Percentiles rank a stretch among this genome's conserved stretches.
phyloP scores from a whole-genome alignment of 306 rosid genomes.

The Inga laurina region DNA sequence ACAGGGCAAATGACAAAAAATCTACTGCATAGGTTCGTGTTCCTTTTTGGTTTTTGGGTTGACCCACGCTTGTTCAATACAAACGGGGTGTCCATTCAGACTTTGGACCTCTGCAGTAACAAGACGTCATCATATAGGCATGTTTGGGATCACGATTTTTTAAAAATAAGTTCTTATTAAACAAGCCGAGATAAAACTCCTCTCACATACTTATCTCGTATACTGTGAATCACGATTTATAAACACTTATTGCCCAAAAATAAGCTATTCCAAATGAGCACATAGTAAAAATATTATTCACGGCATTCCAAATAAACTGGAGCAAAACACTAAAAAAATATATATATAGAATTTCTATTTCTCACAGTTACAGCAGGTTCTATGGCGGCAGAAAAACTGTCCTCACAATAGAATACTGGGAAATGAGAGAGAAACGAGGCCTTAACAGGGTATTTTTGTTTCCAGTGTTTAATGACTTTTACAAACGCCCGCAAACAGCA shows the following conservation, averaged over 20 bases:
- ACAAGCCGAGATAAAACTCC: no score
- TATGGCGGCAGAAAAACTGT: background rate
- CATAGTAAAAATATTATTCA: no score
- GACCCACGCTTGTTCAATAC: background rate
- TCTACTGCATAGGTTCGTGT: background rate
- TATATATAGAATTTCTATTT: no score
- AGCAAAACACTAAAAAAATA: no score
- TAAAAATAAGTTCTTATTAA: no score
- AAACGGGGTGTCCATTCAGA: background rate
- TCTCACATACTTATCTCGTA: no score
- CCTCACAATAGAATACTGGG: background rate
- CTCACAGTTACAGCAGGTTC: background rate
- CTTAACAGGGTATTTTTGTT: background rate
- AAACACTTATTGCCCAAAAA: no score
- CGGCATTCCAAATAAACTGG: background rate
- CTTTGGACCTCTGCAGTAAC: background rate
- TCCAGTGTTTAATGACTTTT: background rate
- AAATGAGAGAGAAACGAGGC: background rate
- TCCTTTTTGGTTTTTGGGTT: background rate
- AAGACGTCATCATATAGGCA: no score
- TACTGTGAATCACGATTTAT: no score
- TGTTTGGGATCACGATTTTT: no score
- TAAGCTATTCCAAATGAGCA: no score
- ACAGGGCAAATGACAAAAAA: background rate
- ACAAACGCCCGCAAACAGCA: background rate